phyloP scores from a whole-genome alignment of 805 yeast genomes.

The Candida easanensis region DNA sequence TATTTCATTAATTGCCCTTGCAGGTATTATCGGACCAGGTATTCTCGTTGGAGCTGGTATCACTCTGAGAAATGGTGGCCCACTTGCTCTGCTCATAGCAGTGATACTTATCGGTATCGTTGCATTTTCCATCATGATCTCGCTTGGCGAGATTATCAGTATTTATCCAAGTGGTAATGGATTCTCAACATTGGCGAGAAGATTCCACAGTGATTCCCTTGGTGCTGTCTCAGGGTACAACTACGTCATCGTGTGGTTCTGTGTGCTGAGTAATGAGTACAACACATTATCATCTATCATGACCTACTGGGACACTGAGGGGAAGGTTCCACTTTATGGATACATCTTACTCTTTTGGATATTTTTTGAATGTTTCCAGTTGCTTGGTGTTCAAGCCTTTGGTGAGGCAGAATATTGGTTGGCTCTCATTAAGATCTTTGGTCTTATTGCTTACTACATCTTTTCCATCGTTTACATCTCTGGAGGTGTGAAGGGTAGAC shows the following conservation, averaged over 20 bases:
- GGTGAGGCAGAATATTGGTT: conserved; percentile 59
- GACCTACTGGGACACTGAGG: conserved; percentile 43
- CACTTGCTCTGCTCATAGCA: conserved; percentile 44
- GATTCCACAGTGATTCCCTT: conserved; percentile 49
- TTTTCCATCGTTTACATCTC: conserved; percentile 44
- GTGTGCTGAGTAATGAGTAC: conserved; percentile 55
- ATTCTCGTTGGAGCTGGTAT: conserved; percentile 52
- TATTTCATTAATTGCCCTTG: conserved; percentile 48
- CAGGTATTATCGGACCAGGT: conserved; percentile 64
- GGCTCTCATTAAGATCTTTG: conserved; percentile 48
- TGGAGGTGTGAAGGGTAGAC: conserved; percentile 39
- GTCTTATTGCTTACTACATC: conserved; percentile 47
- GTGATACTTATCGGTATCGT: conserved; percentile 52
- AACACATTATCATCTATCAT: conserved; percentile 50
- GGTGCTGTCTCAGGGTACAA: conserved; percentile 56
- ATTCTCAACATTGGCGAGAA: conserved; percentile 50
- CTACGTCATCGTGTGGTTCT: conserved; percentile 57
- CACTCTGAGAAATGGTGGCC: conserved; percentile 49
- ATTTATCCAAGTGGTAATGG: conserved; percentile 46
- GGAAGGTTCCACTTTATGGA: conserved; percentile 52
- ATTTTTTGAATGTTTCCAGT: conserved; percentile 47
- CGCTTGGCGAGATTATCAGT: conserved; percentile 57
- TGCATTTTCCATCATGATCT: conserved; percentile 53
- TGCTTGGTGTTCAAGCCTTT: conserved; percentile 49
- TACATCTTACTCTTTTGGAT: conserved; percentile 54